Evolutionary conservation across 2,329 filamentous ascomycete species (phyloP).

Genomic region (Didymella exigua): DNA sequence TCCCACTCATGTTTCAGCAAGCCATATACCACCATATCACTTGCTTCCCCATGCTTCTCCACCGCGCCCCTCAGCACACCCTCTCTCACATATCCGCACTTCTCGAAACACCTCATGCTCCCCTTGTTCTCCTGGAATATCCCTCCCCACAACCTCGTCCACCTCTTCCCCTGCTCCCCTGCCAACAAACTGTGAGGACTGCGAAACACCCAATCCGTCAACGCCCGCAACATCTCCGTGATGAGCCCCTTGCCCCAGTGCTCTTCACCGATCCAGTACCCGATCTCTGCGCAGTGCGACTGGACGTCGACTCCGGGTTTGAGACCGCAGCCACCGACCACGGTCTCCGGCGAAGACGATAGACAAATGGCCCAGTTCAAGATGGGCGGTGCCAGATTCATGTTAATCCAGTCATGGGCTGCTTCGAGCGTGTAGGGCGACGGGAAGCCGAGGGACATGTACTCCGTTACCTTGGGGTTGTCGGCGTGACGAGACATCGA

Average conservation of each 20-base stretch:
- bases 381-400: slow-evolving; percentile 25
- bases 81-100: slow-evolving; percentile 48
- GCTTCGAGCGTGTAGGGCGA: slow-evolving; percentile 46
- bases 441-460: slow-evolving; percentile 49
- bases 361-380: slow-evolving; percentile 30
- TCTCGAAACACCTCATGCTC: slow-evolving; percentile 46
- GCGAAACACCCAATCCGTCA: slow-evolving; percentile 45
- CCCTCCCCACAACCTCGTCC: slow-evolving; percentile 39
- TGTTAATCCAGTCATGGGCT: slow-evolving; percentile 45
- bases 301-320: slow-evolving; percentile 44
- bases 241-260: slow-evolving; percentile 46
- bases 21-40: slow-evolving; percentile 44
- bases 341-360: slow-evolving; percentile 10
- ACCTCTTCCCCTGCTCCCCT: slow-evolving; percentile 28
- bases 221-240: slow-evolving; percentile 40
- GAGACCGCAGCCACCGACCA: slow-evolving; percentile 49
- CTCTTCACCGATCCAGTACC: slow-evolving; percentile 51
- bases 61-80: slow-evolving; percentile 43
- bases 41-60: slow-evolving; percentile 44
- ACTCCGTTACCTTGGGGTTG: slow-evolving; percentile 41
- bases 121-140: slow-evolving; percentile 42
- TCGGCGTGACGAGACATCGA: slow-evolving; percentile 34
- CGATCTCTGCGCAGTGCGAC: slow-evolving; percentile 48
- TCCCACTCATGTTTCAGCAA: slow-evolving; percentile 43
- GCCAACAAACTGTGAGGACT: not conserved